Conservation (phyloP, 106 monocot species). For the Triglochin maritima region DNA sequence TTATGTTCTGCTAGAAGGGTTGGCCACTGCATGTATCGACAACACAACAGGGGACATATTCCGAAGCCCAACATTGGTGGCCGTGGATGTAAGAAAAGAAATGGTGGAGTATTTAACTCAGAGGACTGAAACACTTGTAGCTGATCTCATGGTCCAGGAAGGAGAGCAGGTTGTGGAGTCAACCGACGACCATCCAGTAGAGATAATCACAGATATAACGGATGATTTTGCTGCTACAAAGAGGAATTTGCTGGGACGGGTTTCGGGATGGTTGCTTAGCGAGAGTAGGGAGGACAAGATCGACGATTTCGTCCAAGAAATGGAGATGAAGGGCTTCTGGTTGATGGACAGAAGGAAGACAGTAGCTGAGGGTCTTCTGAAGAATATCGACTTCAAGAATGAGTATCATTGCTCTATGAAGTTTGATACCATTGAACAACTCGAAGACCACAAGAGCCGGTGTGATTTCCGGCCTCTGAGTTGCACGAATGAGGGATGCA, state of each 20-base stretch:
- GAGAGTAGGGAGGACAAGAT: constrained; percentile 65
- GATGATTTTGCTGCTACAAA: constrained; percentile 39
- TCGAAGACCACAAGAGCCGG: constrained; percentile 15
- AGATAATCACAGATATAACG: constrained; percentile 25
- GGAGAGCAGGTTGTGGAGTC: not conserved
- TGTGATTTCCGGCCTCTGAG: constrained; percentile 32
- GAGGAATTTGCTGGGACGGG: constrained; percentile 28
- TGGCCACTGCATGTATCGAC: constrained; percentile 19
- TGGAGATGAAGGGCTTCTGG: constrained; percentile 52
- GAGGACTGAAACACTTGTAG: constrained; percentile 23
- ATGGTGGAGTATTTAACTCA: constrained; percentile 31
- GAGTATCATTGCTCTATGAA: constrained; percentile 26
- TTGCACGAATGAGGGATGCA: constrained; percentile 45
- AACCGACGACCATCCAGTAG: constrained; percentile 9
- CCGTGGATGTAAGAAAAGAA: constrained; percentile 33
- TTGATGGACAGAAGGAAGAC: constrained; percentile 28
- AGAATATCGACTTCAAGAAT: constrained; percentile 41
- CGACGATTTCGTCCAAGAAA: constrained; percentile 56
- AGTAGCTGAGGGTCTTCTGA: constrained; percentile 26
- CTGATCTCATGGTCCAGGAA: constrained; percentile 15
- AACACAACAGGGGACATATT: constrained; percentile 31
- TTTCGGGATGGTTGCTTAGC: constrained; percentile 56
- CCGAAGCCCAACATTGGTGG: constrained; percentile 30
- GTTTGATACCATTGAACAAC: constrained; percentile 12
- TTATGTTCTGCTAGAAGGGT: constrained; percentile 23